A percentile compares a stretch with the other conserved stretches of the same genome.
phyloP scores from a whole-genome alignment of 2,329 filamentous ascomycete genomes.

The Aspergillus persii region DNA sequence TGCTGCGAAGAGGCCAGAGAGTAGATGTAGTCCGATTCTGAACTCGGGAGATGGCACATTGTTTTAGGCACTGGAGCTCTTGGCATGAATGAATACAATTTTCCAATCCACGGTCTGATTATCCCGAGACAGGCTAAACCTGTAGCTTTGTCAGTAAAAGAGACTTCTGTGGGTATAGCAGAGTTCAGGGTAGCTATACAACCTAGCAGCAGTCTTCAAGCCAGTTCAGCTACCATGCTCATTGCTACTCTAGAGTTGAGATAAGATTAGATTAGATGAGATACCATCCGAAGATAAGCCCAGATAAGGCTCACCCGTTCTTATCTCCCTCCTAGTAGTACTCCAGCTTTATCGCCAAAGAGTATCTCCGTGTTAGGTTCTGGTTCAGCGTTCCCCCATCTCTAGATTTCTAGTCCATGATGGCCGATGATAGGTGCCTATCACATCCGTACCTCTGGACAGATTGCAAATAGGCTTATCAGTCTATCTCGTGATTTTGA shows the following conservation, averaged over 20 bases:
- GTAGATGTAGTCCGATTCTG: conserved; percentile 38
- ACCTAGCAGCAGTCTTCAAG: no score
- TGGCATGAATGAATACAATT: no score
- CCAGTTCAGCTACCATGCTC: no score
- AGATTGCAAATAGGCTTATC: background rate
- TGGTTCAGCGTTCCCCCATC: background rate
- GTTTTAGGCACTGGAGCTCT: conserved; percentile 24
- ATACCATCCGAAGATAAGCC: background rate
- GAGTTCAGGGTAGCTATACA: no score
- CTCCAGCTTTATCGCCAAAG: background rate
- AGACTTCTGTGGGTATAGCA: no score
- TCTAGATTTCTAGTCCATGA: background rate
- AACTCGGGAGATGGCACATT: conserved; percentile 41
- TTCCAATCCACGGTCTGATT: no score
- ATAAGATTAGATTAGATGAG: conserved; percentile 2
- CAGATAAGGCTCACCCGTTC: background rate
- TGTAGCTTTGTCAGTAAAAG: no score
- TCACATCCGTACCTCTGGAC: background rate
- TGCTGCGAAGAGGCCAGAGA: conserved; percentile 31
- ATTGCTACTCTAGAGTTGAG: background rate
- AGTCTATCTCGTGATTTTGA: background rate
- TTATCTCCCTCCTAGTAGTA: background rate
- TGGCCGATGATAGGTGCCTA: background rate
- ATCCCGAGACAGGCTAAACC: no score
- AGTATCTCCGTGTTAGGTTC: background rate